phyloP scores from a whole-genome alignment of 2,329 filamentous ascomycete genomes.

The Byssochlamys sp. region DNA sequence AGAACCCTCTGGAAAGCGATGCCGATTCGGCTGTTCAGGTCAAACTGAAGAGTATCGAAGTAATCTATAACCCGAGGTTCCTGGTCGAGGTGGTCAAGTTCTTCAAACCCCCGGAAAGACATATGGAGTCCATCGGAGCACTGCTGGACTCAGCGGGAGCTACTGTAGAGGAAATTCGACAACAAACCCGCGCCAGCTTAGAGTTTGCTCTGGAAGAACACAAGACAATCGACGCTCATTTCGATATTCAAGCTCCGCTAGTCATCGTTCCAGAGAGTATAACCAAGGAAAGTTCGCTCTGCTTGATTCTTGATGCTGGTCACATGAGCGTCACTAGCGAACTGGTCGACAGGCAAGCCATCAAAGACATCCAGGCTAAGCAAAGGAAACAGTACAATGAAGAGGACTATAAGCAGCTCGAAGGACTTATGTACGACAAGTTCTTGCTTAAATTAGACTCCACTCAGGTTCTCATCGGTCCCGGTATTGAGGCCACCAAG shows the following conservation, averaged over 20 bases:
- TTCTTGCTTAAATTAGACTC: conserved; percentile 88
- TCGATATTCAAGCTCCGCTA: conserved; percentile 88
- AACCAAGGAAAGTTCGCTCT: conserved; percentile 67
- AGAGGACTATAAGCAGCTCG: conserved; percentile 76
- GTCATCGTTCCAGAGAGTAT: conserved; percentile 96
- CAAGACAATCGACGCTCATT: conserved; percentile 91
- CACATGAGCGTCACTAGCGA: conserved; percentile 91
- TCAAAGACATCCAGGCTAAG: conserved; percentile 83
- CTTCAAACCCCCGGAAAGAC: conserved; percentile 88
- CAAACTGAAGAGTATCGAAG: conserved; percentile 88
- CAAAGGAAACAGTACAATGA: conserved; percentile 79
- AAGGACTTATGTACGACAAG: conserved; percentile 94
- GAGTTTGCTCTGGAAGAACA: conserved; percentile 96
- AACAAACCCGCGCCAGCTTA: conserved; percentile 88
- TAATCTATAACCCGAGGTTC: conserved; percentile 94
- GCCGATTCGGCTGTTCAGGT: conserved; percentile 83
- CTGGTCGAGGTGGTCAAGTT: conserved; percentile 85
- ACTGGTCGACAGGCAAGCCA: conserved; percentile 79
- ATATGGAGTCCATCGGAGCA: conserved; percentile 96
- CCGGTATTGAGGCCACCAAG: conserved; percentile 82
- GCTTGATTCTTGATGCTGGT: conserved; percentile 89
- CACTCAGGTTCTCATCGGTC: conserved; percentile 89
- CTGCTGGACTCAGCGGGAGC: conserved; percentile 92
- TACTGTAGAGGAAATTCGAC: conserved; percentile 85
- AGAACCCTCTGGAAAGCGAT: conserved; percentile 85